Base-by-base conservation (phyloP, 2,329 filamentous ascomycete genomes). In the Colletotrichum coccodes region DNA sequence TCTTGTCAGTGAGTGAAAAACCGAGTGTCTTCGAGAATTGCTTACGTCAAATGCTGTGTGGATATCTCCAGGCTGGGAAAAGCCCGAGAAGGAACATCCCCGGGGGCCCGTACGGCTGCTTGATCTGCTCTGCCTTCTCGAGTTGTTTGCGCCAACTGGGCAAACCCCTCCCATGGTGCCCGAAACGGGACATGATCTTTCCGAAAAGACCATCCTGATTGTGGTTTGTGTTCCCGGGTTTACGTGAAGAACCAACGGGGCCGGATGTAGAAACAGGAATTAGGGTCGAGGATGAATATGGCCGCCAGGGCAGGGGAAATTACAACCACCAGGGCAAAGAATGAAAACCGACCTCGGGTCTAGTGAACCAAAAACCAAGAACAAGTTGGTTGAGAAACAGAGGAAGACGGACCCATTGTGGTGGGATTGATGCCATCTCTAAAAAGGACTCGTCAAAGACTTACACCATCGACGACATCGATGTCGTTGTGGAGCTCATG, bases 21-120 rank as follows among this genome's bases (percentile, higher is more conserved):
- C 16, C 14, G 21, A 6, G n/a, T n/a, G n/a, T n/a, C n/a, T n/a
- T n/a, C n/a, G n/a, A 46, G 34, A 6, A 6, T n/a, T 11, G 14
- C 78, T 72, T 68, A 80, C 79, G 74, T 80, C 76, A 64, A 82
- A 83, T 11, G 75, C 77, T 32, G 76, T 71, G 65, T 75, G 74
- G 18, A 77, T 60, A 56, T 78, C 76, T 32, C 75, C 75, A 42
- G 68, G 71, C 36, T 76, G 76, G 26, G 74, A 62, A 50, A 76
- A 78, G 18, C 75, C 75, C 8, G 75, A 74, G 64, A 79, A 79
- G 30, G 76, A 75, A 68, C 78, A 79, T 50, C 77, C 78, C 62
- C 78, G 70, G 6, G 77, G 76, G 6, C 77, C 77, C 34, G 66
- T 58, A n/a, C 72, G 70, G 18, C 62, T 67, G 36, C 54, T 57